Evolutionary conservation across 2,329 filamentous ascomycete species (phyloP).

Genomic region (Orbilia brochopaga): DNA sequence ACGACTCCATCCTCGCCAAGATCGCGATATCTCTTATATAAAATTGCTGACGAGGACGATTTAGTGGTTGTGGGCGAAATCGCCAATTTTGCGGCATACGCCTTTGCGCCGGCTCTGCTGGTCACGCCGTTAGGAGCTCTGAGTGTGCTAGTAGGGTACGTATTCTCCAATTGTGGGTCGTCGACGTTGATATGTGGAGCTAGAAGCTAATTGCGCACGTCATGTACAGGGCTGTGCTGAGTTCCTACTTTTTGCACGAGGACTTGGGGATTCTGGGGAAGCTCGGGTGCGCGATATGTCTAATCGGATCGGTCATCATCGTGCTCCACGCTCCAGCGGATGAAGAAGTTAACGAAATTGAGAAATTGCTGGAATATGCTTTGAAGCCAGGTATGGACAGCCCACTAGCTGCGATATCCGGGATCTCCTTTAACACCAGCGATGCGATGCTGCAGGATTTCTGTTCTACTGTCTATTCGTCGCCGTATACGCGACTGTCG

Average conservation of each 20-base stretch:
- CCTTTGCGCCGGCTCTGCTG: slow-evolving; percentile 97
- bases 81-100: slow-evolving; percentile 97
- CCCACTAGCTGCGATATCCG: too few species aligned
- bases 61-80: slow-evolving; percentile 89
- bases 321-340: slow-evolving; percentile 96
- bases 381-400: slow-evolving; percentile 77
- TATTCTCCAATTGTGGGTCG: slow-evolving; percentile 20
- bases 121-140: slow-evolving; percentile 93
- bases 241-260: slow-evolving; percentile 92
- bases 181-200: background rate
- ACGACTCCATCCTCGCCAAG: background rate
- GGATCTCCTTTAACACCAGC: slow-evolving; percentile 53
- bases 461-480: slow-evolving; percentile 83
- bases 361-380: slow-evolving; percentile 88
- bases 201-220: slow-evolving; percentile 30
- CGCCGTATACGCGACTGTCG: slow-evolving; percentile 80
- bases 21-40: slow-evolving; percentile 13
- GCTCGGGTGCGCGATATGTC: slow-evolving; percentile 91
- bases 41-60: slow-evolving; percentile 7
- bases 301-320: slow-evolving; percentile 95
- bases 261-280: slow-evolving; percentile 88
- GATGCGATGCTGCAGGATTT: slow-evolving; percentile 68
- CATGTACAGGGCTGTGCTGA: slow-evolving; percentile 74
- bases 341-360: slow-evolving; percentile 85
- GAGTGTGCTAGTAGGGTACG: slow-evolving; percentile 83